Conservation (phyloP, 305 asterid genomes). For the Solanum hybrid region DNA sequence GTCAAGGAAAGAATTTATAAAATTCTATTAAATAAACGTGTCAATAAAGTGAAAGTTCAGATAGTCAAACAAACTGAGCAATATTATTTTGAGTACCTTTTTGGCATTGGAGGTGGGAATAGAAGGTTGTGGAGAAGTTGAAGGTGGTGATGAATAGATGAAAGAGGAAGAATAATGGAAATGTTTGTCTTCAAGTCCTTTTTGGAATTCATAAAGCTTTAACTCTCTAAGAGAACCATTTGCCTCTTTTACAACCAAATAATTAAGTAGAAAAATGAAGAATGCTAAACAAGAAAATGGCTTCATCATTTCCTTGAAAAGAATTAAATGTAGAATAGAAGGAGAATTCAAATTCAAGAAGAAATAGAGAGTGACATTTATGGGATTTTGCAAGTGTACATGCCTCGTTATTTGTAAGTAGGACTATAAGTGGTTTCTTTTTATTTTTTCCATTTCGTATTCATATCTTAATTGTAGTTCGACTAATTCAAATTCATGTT, state of each 20-base stretch:
- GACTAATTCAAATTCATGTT: too few relatives aligned
- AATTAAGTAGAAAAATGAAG: conserved; percentile 2
- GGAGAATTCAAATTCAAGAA: too few relatives aligned
- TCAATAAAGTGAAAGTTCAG: neutral
- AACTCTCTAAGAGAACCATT: conserved; percentile 21
- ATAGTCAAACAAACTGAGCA: neutral
- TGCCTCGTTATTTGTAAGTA: neutral
- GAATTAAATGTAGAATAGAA: neutral
- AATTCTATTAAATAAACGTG: neutral
- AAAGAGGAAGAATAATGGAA: neutral
- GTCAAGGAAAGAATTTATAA: neutral
- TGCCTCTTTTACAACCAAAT: conserved; percentile 12
- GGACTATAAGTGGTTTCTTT: neutral
- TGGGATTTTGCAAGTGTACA: neutral
- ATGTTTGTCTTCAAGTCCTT: conserved; percentile 20
- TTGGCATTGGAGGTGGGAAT: conserved; percentile 6
- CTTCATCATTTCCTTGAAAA: neutral
- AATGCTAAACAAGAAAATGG: neutral
- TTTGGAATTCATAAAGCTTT: conserved; percentile 34
- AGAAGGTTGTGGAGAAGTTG: conserved; percentile 10
- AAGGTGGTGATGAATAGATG: neutral
- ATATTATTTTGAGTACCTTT: conserved; percentile 14
- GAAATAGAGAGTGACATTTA: neutral
- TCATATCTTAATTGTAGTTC: too few relatives aligned
- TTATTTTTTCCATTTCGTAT: too few relatives aligned